These are phyloP conservation scores for Fusarium abutilonis DNA, from an alignment of 2,329 filamentous ascomycete genomes.

Conservation along the genomic window DNA sequence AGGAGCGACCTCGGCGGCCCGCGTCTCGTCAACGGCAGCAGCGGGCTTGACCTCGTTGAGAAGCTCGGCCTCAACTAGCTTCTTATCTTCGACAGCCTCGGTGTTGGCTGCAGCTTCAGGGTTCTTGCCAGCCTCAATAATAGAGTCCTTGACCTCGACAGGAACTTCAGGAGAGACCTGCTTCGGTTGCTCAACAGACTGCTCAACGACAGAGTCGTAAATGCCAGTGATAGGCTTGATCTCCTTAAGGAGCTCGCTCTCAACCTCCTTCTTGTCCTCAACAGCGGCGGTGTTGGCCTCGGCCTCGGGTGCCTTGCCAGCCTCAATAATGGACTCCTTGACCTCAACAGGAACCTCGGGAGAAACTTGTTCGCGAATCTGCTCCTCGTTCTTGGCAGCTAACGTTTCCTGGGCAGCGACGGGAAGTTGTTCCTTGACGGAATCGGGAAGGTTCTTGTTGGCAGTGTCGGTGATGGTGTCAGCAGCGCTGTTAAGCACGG, in stretches of 20 bases:
- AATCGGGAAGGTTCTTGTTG: slow-evolving; percentile 62
- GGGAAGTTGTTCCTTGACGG: slow-evolving; percentile 63
- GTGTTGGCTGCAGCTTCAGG: slow-evolving; percentile 74
- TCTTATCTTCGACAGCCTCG: slow-evolving; percentile 76
- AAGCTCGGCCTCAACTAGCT: slow-evolving; percentile 74
- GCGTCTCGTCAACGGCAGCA: slow-evolving; percentile 52
- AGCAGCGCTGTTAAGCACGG: slow-evolving; percentile 51
- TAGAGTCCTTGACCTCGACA: slow-evolving; percentile 74
- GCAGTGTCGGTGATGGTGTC: slow-evolving; percentile 52
- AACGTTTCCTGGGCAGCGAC: slow-evolving; percentile 60
- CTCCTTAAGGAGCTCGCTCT: slow-evolving; percentile 77
- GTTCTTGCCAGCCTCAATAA: slow-evolving; percentile 68
- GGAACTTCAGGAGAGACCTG: slow-evolving; percentile 53
- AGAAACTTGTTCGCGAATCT: slow-evolving; percentile 56
- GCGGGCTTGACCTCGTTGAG: slow-evolving; percentile 67
- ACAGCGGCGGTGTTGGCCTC: slow-evolving; percentile 74
- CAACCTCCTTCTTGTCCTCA: slow-evolving; percentile 77
- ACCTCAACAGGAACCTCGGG: slow-evolving; percentile 65
- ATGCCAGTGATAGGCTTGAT: slow-evolving; percentile 54
- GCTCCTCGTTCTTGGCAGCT: slow-evolving; percentile 55
- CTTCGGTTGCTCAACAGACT: slow-evolving; percentile 35
- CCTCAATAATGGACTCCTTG: slow-evolving; percentile 65
- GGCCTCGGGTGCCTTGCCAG: slow-evolving; percentile 74
- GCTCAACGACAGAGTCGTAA: slow-evolving; percentile 36
- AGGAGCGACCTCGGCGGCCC: slow-evolving; percentile 57